A percentile compares a stretch with the other conserved stretches of the same genome.
These are phyloP conservation scores for Russula dissimulans DNA, from an alignment of 768 basidiomycete species.

Conservation along the genomic window DNA sequence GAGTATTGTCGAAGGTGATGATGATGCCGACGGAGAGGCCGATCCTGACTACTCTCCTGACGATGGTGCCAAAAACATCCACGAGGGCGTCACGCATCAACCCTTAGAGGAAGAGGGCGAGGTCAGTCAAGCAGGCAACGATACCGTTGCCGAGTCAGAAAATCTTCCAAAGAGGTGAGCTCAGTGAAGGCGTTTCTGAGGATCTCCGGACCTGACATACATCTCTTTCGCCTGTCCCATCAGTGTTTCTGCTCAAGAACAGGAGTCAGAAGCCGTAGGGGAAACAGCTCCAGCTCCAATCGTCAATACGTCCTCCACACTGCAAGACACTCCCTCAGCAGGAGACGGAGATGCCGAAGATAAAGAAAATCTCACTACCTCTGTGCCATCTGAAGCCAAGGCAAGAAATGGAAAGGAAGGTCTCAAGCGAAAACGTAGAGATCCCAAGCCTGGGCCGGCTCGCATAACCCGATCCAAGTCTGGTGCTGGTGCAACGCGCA, in stretches of 20 bases:
- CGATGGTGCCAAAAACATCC: neutral
- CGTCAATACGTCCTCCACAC: neutral
- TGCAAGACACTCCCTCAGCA: neutral
- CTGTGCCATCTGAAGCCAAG: neutral
- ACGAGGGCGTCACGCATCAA: neutral
- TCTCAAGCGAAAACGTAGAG: conserved; percentile 24
- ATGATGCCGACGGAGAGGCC: conserved; percentile 19
- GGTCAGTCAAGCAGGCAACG: neutral
- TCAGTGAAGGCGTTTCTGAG: neutral
- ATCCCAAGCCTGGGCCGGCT: conserved; percentile 7
- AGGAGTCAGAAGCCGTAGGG: neutral
- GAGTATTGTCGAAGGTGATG: neutral
- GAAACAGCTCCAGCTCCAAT: neutral
- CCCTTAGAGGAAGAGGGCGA: neutral
- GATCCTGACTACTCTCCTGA: conserved; percentile 16
- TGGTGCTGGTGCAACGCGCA: conserved; percentile 5
- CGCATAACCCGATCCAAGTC: conserved; percentile 24
- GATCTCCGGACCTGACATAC: neutral
- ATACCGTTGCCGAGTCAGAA: neutral
- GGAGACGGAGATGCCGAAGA: neutral
- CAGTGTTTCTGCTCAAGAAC: neutral
- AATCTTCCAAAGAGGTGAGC: neutral
- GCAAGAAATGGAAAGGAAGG: neutral
- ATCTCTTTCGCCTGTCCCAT: neutral
- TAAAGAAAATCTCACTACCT: neutral